Evolutionary conservation across 352 stramenopile species (phyloP).

Genomic region (Blastocystis sp.): DNA sequence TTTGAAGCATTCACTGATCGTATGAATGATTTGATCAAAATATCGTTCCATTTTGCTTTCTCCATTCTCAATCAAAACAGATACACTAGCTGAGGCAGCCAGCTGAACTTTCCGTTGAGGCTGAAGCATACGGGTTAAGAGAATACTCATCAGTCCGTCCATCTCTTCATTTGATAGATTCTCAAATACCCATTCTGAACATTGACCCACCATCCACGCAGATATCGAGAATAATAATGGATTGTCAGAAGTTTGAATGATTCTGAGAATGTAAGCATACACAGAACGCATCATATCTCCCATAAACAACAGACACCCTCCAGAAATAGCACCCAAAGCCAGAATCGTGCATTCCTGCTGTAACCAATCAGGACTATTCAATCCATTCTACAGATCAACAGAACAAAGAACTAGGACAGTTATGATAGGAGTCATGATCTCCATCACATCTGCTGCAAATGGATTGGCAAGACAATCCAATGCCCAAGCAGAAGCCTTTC

Average conservation of each 20-base stretch:
- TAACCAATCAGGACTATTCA: constrained; percentile 14
- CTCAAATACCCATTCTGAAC: constrained; percentile 2
- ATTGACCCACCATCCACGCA: background rate
- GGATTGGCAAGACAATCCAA: constrained; percentile 16
- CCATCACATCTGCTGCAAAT: constrained; percentile 21
- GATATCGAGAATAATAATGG: constrained; percentile 13
- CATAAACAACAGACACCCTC: constrained; percentile 4
- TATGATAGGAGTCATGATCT: constrained; percentile 19
- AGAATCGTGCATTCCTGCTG: background rate
- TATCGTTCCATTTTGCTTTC: background rate
- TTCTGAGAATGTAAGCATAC: background rate
- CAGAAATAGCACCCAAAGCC: constrained; percentile 45
- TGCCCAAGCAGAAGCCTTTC: constrained; percentile 8
- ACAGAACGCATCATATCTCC: background rate
- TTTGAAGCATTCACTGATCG: constrained; percentile 28
- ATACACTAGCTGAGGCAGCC: background rate
- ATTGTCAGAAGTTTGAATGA: background rate
- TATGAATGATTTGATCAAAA: constrained; percentile 32
- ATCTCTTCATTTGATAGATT: background rate
- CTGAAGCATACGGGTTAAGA: background rate
- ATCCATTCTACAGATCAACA: background rate
- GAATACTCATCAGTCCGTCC: background rate
- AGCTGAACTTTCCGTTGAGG: constrained; percentile 11
- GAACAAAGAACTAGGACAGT: background rate
- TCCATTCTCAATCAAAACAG: constrained; percentile 10